Evolutionary conservation across 495 filamentous ascomycete genomes (phyloP), one percentile per base, ranked within the genome.

Genomic region (Aspergillus homomorphus): DNA sequence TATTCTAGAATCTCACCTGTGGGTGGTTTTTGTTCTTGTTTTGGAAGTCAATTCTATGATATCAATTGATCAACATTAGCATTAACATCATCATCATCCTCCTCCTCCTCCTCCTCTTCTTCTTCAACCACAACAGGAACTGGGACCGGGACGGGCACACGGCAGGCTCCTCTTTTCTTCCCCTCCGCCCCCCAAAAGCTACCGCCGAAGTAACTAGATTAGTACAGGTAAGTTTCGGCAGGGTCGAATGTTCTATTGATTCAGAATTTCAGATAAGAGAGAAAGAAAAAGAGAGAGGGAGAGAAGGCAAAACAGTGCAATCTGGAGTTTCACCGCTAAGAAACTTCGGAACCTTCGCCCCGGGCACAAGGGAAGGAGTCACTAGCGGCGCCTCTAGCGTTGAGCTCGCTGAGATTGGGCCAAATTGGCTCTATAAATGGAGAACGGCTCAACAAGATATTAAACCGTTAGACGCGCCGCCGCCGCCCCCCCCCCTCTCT

Each of bases 371-470:
- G 33, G 33, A 53, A 52, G 52, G 46, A 57, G 44, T 49, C 55
- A 59, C 61, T 59, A 60, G 61, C 50, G 57, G 53, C 54, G 21
- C 46, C 53, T 50, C 56, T 57, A 57, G 56, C 56, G 52, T 53
- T 54, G 45, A 19, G 57, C 55, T 42, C 48, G 61, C 56, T 56
- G 49, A 53, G 57, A n/a, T n/a, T n/a, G n/a, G 24, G 45, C 20
- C 18, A 45, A 57, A 45, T 38, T 16, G 18, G 51, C 7, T 45
- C 28, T 14, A 26, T 45, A 55, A 45, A 55, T 23, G 41, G 53
- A 43, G 53, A 45, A 45, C 30, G 18, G 21, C 22, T 45, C 41
- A 15, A 28, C 53, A 22, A 28, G 4, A 38, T 38, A 38, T 9
- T 38, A 38, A 38, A 2, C 33, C 57, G 52, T 54, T 46, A 45